Conservation (phyloP, 2,329 filamentous ascomycete species). For the Botrytis aclada region DNA sequence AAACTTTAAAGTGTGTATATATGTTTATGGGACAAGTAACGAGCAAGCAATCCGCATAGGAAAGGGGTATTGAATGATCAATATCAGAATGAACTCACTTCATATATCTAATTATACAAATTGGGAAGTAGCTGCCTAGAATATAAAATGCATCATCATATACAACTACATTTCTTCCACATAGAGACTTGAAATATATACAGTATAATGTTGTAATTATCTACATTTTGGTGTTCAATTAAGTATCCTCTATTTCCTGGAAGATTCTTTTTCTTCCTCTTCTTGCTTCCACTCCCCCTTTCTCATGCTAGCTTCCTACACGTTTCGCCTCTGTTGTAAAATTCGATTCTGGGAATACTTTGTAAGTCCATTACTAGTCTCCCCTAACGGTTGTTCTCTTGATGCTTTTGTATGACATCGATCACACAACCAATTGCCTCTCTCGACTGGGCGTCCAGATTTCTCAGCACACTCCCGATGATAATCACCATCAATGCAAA, state of each 20-base stretch:
- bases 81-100: neutral
- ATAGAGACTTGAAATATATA: neutral
- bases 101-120: neutral
- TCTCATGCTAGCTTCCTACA: neutral
- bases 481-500: neutral
- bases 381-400: neutral
- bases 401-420: neutral
- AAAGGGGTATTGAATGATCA: neutral
- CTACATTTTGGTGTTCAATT: neutral
- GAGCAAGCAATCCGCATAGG: neutral
- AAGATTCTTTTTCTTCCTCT: neutral
- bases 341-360: neutral
- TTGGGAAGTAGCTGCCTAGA: neutral
- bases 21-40: neutral
- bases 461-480: constrained; percentile 9
- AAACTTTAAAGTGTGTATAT: neutral
- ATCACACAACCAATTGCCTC: constrained; percentile 7
- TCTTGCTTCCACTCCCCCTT: neutral
- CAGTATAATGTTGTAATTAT: neutral
- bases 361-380: neutral
- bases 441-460: neutral
- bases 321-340: neutral
- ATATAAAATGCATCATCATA: neutral
- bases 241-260: neutral
- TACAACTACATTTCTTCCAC: neutral